Evolutionary conservation across 2,329 filamentous ascomycete species (phyloP), one percentile per base, ranked within the genome.

Genomic region (Arthroderma sp.): DNA sequence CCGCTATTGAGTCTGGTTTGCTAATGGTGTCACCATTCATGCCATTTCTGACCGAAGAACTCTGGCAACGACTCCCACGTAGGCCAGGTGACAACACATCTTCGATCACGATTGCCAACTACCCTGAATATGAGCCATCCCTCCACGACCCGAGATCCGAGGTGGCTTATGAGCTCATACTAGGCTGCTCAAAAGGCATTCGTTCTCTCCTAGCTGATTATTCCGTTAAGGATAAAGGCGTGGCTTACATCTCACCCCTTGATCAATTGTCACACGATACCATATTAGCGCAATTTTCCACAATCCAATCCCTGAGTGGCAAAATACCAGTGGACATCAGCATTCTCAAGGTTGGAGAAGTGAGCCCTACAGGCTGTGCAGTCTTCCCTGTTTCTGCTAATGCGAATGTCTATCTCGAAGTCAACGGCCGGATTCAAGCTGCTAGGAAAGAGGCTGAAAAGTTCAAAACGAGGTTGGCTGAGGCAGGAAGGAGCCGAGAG

Each of bases 371-470:
- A 1, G 85, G 84, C 48, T 88, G 83, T 56, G 85, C 87, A 38
- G 82, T 85, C n/a, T 85, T 84, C 66, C 77, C 83, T 37, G 81
- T 94, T 42, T 84, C 81, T 27, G 75, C 82, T 1, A 70, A 77
- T 6, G 83, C 81, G 1, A 79, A 83, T 27, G 85, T 91, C 40
- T 93, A 83, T 68, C 67, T 95, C 42, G 76, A 85, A 58, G 82
- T 94, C 22, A 39, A 22, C 15, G 15, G 32, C 32, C 32, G 37
- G 8, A 38, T 38, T 9, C 30, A 46, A 32, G 43, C 45, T 48
- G 29, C 42, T 42, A 10, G 15, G 30, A 48, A 48, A 29, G 46
- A 48, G 38, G 43, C 38, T 42, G 38, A 46, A 38, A 45, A 36
- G 28, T 45, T 38, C 29, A 32, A 6, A 22, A 15, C 37, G 37